These are phyloP conservation scores for Debaryomycetaceae sp. DNA, from an alignment of 1,139 yeast genomes.

Conservation along the genomic window DNA sequence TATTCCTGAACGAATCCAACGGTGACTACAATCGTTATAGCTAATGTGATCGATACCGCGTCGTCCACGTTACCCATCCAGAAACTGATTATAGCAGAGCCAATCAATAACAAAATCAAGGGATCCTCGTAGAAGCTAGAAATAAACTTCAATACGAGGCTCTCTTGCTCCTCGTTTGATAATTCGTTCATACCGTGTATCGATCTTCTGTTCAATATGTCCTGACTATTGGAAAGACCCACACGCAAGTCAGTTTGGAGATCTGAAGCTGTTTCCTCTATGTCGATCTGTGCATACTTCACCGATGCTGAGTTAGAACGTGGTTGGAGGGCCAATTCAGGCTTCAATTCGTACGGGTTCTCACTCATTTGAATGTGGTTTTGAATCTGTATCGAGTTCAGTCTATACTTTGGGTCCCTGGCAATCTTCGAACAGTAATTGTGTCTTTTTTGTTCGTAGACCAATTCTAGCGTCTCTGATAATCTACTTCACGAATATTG, in stretches of 20 bases:
- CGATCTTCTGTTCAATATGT: constrained; percentile 64
- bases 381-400: too few relatives aligned
- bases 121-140: constrained; percentile 87
- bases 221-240: constrained; percentile 69
- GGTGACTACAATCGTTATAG: constrained; percentile 83
- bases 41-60: constrained; percentile 83
- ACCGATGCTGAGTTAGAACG: constrained; percentile 44
- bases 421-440: too few relatives aligned
- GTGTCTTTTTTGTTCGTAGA: too few relatives aligned
- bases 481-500: too few relatives aligned
- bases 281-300: constrained; percentile 52
- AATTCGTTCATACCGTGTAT: constrained; percentile 79
- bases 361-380: constrained; percentile 7
- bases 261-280: constrained; percentile 58
- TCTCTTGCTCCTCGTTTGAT: constrained; percentile 71
- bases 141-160: constrained; percentile 62
- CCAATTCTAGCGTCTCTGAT: too few relatives aligned
- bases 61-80: constrained; percentile 93
- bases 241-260: constrained; percentile 54
- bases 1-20: constrained; percentile 97
- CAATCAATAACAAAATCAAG: constrained; percentile 77
- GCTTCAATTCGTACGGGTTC: constrained; percentile 16
- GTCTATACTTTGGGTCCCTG: too few relatives aligned
- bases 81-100: constrained; percentile 80
- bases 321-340: constrained; percentile 12